phyloP scores from a whole-genome alignment of 306 rosid species.

The Malus fusca region DNA sequence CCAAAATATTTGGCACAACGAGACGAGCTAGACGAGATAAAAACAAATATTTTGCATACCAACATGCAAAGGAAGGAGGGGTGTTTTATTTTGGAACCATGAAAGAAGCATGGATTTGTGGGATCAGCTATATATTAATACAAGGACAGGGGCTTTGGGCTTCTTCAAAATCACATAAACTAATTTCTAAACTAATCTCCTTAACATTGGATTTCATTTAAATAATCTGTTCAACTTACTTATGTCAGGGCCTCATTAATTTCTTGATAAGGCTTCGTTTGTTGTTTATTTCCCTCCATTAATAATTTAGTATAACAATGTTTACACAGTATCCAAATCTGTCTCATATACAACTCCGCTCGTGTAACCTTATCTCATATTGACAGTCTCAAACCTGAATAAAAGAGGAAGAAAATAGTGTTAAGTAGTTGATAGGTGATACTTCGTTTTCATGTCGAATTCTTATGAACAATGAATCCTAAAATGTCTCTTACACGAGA shows the following conservation, averaged over 20 bases:
- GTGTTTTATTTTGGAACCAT: constrained; percentile 44
- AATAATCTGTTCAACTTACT: constrained; percentile 44
- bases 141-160: constrained; percentile 21
- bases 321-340: too few species aligned
- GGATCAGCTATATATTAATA: constrained; percentile 49
- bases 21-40: neutral
- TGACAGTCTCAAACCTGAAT: too few species aligned
- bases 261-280: constrained; percentile 10
- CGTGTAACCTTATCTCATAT: too few species aligned
- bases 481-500: neutral
- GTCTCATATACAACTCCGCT: neutral
- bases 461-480: too few species aligned
- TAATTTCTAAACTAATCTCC: constrained; percentile 24
- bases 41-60: constrained; percentile 6
- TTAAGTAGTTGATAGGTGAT: too few species aligned
- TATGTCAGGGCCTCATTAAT: constrained; percentile 70
- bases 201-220: constrained; percentile 45
- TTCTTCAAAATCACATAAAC: constrained; percentile 24
- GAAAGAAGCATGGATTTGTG: constrained; percentile 50
- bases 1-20: neutral
- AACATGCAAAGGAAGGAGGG: constrained; percentile 30
- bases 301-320: neutral
- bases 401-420: too few species aligned
- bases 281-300: neutral
- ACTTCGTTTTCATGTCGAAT: too few species aligned